Percentiles rank a stretch among this genome's conserved stretches.
These are phyloP conservation scores for Daedalea quercina DNA, from an alignment of 768 basidiomycete species.

Conservation along the genomic window DNA sequence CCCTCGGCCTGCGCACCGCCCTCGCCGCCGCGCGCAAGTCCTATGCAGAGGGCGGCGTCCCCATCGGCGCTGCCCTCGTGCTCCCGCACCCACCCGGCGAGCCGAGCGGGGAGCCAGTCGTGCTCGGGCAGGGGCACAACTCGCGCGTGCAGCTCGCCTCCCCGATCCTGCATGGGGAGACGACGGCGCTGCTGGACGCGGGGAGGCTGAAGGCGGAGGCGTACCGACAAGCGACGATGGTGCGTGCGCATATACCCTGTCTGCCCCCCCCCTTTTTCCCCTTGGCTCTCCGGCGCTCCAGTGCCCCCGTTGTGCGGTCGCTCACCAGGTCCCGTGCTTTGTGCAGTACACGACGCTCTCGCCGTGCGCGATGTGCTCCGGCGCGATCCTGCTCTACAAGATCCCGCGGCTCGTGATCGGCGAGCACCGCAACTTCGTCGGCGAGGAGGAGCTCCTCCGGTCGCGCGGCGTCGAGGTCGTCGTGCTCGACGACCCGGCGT, in stretches of 20 bases:
- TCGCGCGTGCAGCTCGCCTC: slow-evolving; percentile 36
- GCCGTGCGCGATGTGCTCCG: slow-evolving; percentile 64
- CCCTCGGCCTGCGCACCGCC: slow-evolving; percentile 26
- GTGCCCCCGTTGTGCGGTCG: not conserved
- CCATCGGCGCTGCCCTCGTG: slow-evolving; percentile 51
- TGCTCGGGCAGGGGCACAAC: slow-evolving; percentile 41
- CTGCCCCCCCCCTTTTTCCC: not conserved
- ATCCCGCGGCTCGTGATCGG: slow-evolving; percentile 64
- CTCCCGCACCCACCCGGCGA: slow-evolving; percentile 5
- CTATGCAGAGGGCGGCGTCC: slow-evolving; percentile 49
- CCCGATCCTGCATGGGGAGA: slow-evolving; percentile 42
- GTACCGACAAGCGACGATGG: slow-evolving; percentile 45
- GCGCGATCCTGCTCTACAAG: slow-evolving; percentile 54
- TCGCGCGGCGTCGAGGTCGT: slow-evolving; percentile 43
- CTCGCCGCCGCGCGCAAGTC: slow-evolving; percentile 39
- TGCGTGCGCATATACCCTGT: slow-evolving; percentile 26
- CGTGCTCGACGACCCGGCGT: slow-evolving; percentile 36
- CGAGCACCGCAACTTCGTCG: slow-evolving; percentile 49
- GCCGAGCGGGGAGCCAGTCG: slow-evolving; percentile 7
- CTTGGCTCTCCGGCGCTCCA: too few relatives aligned
- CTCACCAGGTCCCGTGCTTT: slow-evolving; percentile 5
- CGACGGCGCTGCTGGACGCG: slow-evolving; percentile 44
- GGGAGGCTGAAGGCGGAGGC: slow-evolving; percentile 39
- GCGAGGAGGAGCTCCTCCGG: slow-evolving; percentile 47
- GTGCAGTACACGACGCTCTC: slow-evolving; percentile 23